A percentile compares a stretch with the other conserved stretches of the same genome.
Evolutionary conservation across 108 stramenopile species (phyloP).

Genomic region (Conticribra guillardii): DNA sequence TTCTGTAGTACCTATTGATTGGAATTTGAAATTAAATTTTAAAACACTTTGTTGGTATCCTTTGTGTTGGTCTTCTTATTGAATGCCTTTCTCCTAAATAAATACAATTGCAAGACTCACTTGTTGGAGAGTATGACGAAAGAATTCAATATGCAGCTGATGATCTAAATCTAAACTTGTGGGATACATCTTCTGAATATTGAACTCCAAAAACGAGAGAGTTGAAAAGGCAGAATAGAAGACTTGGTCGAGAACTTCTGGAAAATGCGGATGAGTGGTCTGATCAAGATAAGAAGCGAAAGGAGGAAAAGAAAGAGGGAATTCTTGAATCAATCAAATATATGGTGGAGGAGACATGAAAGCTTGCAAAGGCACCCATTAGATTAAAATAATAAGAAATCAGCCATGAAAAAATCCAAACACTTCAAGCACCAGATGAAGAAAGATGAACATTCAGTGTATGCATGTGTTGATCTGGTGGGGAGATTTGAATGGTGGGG

Average conservation of each 20-base stretch:
- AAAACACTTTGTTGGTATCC: too few relatives aligned
- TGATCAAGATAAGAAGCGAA: not conserved
- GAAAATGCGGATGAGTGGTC: not conserved
- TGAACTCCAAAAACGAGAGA: not conserved
- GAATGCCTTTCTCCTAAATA: not conserved
- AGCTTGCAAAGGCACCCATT: not conserved
- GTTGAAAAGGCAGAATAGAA: not conserved
- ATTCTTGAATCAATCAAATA: not conserved
- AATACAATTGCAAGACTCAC: not conserved
- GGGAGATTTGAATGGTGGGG: conserved; percentile 12
- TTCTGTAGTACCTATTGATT: too few relatives aligned
- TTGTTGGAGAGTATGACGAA: not conserved
- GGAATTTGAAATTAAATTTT: too few relatives aligned
- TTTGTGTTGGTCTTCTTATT: too few relatives aligned
- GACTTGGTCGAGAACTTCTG: not conserved
- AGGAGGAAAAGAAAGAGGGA: not conserved
- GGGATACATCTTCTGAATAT: too few relatives aligned
- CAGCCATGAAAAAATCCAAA: not conserved
- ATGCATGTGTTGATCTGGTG: not conserved
- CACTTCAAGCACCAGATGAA: not conserved
- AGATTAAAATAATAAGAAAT: not conserved
- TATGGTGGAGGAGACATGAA: not conserved
- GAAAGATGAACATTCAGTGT: not conserved
- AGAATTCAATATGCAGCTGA: not conserved
- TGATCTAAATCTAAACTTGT: too few relatives aligned